Base-by-base conservation (phyloP, 768 basidiomycete species). In the Auricularia auricula-judae region DNA sequence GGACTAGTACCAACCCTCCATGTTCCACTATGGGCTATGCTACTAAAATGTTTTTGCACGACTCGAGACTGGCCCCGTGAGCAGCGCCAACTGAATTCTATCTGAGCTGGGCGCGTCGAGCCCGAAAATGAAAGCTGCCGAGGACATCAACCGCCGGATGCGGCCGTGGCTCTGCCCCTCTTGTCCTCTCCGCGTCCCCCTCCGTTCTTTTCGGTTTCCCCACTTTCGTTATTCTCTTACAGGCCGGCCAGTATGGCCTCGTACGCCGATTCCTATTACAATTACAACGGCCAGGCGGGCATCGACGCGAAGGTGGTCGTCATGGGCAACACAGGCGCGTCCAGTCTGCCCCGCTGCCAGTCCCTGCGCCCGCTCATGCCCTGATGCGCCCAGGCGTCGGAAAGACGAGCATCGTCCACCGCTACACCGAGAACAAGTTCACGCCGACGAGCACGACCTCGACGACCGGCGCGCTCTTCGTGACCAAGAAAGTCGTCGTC, bases 231-330 rank as follows among this genome's bases (percentile, higher is more conserved):
- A 54, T 64, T 67, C 62, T 58, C 44, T 66, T 68, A 68, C 70
- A 66, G 66, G 72, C 70, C 87, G 86, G 86, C 76, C 81, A 68
- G 82, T 84, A 70, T 82, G 83, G 74, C 76, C 79, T 62, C 76
- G 8, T 29, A 33, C 56, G 56, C 85, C 78, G 86, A 88, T 75
- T 86, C 85, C 61, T 88, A 87, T 75, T 76, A 80, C 62, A 75
- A 82, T 74, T 81, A 85, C 72, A 81, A 85, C 76, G 89, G 86
- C 74, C 89, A 91, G 72, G 86, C 87, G 68, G 89, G 89, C 70
- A 82, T 95, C 75, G 93, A 96, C 80, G 90, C 89, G 74, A 95
- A 95, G 84, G 91, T 95, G 74, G 93, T 96, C 73, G 85, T 96
- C 71, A 92, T 94, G 89, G 92, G 90, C 79, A 93, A 89, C 76